A percentile compares a stretch with the other conserved stretches of the same genome.
These are phyloP conservation scores for Centaurea solstitialis DNA, from an alignment of 129 eudicot species.

Conservation along the genomic window DNA sequence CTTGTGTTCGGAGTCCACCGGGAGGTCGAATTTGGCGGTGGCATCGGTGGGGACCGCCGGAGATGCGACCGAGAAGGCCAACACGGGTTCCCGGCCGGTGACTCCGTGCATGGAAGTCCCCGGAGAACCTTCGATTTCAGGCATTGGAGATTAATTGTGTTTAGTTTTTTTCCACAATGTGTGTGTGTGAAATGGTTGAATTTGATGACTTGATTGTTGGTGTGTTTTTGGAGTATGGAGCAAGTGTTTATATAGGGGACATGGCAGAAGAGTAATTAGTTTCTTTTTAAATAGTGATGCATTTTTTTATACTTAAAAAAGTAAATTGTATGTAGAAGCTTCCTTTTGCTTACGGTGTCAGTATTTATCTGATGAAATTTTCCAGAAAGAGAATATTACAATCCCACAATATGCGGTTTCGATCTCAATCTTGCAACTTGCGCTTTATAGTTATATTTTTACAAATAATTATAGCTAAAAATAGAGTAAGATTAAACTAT, in stretches of 20 bases:
- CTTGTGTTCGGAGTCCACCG: conserved; percentile 65
- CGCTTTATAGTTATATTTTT: no score
- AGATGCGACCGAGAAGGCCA: conserved; percentile 36
- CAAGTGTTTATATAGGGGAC: conserved; percentile 20
- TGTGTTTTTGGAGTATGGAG: background rate
- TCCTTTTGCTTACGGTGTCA: no score
- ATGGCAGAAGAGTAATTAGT: background rate
- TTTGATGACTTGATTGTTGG: background rate
- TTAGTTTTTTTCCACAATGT: background rate
- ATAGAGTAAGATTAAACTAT: no score
- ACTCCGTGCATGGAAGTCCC: conserved; percentile 51
- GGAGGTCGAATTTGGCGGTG: conserved; percentile 43
- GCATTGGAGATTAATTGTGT: conserved; percentile 9
- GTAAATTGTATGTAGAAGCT: no score
- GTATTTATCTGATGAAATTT: no score
- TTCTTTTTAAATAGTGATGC: no score
- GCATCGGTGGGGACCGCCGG: conserved; percentile 24
- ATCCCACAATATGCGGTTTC: no score
- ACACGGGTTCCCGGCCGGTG: conserved; percentile 31
- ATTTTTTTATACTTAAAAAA: no score
- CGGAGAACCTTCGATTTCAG: conserved; percentile 40
- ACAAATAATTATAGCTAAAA: no score
- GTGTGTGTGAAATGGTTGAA: background rate
- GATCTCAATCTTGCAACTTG: no score
- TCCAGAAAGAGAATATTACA: no score